Percentiles rank a stretch among this genome's conserved stretches.
phyloP scores from a whole-genome alignment of 2,329 filamentous ascomycete genomes.

The Grosmannia serpens region DNA sequence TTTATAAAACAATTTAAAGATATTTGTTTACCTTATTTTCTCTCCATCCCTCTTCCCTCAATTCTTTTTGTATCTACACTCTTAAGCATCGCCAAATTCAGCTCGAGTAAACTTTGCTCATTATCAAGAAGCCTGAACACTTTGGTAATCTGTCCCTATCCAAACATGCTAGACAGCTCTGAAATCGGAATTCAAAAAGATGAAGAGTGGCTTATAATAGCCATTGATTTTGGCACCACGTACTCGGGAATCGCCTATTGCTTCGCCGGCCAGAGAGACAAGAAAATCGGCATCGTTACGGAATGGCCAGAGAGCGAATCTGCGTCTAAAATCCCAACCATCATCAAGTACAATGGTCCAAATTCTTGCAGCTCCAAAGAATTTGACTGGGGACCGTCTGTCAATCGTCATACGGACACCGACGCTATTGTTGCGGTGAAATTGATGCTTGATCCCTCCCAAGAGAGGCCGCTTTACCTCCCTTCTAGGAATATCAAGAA shows the following conservation, averaged over 20 bases:
- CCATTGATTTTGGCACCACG: background rate
- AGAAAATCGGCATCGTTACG: background rate
- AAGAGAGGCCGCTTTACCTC: background rate
- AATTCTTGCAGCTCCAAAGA: background rate
- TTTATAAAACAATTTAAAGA: too few relatives aligned
- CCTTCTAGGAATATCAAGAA: background rate
- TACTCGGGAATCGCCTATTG: background rate
- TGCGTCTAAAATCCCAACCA: background rate
- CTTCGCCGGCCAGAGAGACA: background rate
- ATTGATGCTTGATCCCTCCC: conserved; percentile 6
- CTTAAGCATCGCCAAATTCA: too few relatives aligned
- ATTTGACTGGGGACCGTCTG: background rate
- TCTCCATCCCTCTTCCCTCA: too few relatives aligned
- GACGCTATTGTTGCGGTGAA: conserved; percentile 3
- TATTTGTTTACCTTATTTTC: too few relatives aligned
- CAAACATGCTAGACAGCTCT: too few relatives aligned
- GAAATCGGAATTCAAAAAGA: background rate
- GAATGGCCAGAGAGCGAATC: background rate
- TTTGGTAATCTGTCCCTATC: too few relatives aligned
- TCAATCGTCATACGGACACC: background rate
- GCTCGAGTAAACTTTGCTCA: too few relatives aligned
- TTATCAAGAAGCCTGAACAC: too few relatives aligned
- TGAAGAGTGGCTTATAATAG: background rate
- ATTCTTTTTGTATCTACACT: too few relatives aligned
- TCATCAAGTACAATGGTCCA: background rate